A percentile compares a stretch with the other conserved stretches of the same genome.
Evolutionary conservation across 225 moss, liverwort and hornwort species (phyloP).

Genomic region (Bryum argenteum): DNA sequence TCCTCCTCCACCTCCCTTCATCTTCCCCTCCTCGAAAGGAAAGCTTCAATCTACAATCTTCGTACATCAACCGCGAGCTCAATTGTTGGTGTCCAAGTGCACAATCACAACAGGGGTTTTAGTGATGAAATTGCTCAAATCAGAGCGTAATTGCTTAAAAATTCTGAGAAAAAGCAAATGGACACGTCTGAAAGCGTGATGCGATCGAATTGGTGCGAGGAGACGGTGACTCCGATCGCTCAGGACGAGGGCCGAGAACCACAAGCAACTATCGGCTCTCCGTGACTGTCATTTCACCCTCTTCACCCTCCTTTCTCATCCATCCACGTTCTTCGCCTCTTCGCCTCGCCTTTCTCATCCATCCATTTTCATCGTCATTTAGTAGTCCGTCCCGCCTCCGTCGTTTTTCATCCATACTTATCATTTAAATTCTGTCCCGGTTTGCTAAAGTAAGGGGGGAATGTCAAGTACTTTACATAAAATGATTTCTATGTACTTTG

Average conservation of each 20-base stretch:
- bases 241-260: not conserved
- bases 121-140: not conserved
- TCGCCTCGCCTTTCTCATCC: not conserved
- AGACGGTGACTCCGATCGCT: not conserved
- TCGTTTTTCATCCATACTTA: too few relatives aligned
- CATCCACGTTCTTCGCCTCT: not conserved
- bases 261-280: conserved; percentile 10
- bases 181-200: too few relatives aligned
- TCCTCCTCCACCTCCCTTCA: conserved; percentile 53
- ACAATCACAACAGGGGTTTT: not conserved
- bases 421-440: too few relatives aligned
- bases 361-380: not conserved
- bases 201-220: not conserved
- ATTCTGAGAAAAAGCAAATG: not conserved
- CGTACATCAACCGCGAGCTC: conserved; percentile 23
- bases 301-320: not conserved
- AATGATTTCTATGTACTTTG: too few relatives aligned
- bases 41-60: not conserved
- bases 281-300: not conserved
- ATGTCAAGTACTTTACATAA: too few relatives aligned
- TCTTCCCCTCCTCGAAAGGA: conserved; percentile 7
- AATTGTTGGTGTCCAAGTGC: not conserved
- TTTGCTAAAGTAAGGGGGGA: too few relatives aligned
- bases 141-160: not conserved
- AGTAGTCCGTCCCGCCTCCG: too few relatives aligned